These are phyloP conservation scores for Lactarius evosmus DNA, from an alignment of 768 basidiomycete species.

Conservation along the genomic window DNA sequence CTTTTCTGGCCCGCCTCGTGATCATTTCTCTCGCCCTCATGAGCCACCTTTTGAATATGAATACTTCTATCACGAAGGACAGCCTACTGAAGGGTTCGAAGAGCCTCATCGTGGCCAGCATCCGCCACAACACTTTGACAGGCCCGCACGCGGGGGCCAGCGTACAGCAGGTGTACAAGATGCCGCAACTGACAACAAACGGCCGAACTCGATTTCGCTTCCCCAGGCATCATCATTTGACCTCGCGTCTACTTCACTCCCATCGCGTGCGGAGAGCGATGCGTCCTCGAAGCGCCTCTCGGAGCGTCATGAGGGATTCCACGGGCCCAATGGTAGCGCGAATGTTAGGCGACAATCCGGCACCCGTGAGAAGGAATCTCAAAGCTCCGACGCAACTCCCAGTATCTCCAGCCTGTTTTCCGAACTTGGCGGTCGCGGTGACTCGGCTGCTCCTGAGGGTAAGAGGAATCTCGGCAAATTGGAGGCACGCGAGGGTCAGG, in stretches of 20 bases:
- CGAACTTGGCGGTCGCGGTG: not conserved
- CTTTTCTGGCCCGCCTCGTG: not conserved
- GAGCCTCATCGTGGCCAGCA: not conserved
- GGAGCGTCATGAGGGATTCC: not conserved
- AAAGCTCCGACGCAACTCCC: not conserved
- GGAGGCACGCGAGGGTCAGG: not conserved
- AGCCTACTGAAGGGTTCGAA: conserved; percentile 1
- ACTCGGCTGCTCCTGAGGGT: not conserved
- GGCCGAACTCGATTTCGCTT: not conserved
- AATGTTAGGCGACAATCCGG: too few relatives aligned
- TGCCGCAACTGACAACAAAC: not conserved
- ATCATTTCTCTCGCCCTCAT: not conserved
- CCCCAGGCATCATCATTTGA: conserved; percentile 2
- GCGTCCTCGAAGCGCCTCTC: not conserved
- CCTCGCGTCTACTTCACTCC: conserved; percentile 13
- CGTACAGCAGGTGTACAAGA: not conserved
- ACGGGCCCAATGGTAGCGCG: not conserved
- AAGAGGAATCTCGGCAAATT: not conserved
- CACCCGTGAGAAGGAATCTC: not conserved
- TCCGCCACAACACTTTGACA: not conserved
- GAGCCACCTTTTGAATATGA: too few relatives aligned
- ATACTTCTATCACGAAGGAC: not conserved
- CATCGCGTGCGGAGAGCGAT: not conserved
- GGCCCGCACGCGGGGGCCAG: not conserved
- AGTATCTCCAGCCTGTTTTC: not conserved